phyloP scores from a whole-genome alignment of 106 monocot genomes.

The Alisma plantagoaquatica region DNA sequence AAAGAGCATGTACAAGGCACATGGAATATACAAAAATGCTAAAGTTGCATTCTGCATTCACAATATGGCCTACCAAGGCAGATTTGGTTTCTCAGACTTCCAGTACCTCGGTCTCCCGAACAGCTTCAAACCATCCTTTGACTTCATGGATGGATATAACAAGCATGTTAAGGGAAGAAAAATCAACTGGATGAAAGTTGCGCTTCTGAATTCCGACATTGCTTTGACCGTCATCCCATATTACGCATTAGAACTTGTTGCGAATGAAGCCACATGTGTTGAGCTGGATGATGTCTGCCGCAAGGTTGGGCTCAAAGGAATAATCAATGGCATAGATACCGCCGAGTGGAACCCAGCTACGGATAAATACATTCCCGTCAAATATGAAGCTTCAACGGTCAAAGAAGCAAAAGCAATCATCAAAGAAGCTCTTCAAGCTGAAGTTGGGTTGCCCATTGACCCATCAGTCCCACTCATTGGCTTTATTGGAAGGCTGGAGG shows the following conservation, averaged over 20 bases:
- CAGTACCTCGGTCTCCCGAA: conserved; percentile 62
- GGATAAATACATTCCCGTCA: conserved; percentile 69
- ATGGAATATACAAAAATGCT: conserved; percentile 67
- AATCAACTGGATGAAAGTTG: conserved; percentile 98
- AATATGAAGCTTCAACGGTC: conserved; percentile 73
- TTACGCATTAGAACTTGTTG: conserved; percentile 70
- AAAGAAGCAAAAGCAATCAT: conserved; percentile 64
- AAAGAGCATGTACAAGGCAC: conserved; percentile 57
- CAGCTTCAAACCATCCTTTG: conserved; percentile 65
- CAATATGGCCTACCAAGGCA: conserved; percentile 90
- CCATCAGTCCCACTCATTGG: conserved; percentile 46
- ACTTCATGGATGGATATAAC: conserved; percentile 82
- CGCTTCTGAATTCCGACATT: conserved; percentile 52
- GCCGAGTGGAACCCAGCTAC: conserved; percentile 67
- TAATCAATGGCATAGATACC: conserved; percentile 85
- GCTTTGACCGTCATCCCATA: conserved; percentile 71
- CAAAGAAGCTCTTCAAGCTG: conserved; percentile 90
- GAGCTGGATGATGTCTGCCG: conserved; percentile 49
- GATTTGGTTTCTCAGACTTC: conserved; percentile 67
- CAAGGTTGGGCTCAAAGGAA: conserved; percentile 34
- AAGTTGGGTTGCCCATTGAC: conserved; percentile 76
- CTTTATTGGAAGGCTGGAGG: conserved; percentile 90
- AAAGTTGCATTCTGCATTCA: conserved; percentile 93
- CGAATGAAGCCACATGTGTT: conserved; percentile 50
- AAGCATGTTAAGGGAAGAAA: conserved; percentile 86